Base-by-base conservation (phyloP, 2,329 filamentous ascomycete genomes). In the Phaeosphaeriaceae sp. region DNA sequence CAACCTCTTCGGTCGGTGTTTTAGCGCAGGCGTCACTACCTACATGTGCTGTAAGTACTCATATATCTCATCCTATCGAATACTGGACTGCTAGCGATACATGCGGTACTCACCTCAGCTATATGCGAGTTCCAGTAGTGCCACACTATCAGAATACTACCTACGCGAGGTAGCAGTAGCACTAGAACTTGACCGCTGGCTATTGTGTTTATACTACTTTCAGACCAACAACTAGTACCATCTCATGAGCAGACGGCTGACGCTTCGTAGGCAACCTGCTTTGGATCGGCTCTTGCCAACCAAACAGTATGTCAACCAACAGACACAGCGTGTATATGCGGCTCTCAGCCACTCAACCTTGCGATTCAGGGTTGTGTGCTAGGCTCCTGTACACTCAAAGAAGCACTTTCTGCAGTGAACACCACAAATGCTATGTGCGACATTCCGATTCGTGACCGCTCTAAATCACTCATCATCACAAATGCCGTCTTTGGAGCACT, bases 371-470 rank as follows among this genome's bases (percentile, higher is more conserved):
- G 29, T 17, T 58, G 57, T 30, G 52, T 58, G 17, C 33, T 42
- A 11, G 21, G 41, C 20, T 30, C 51, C n/a, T 58, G 59, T 20
- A 54, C 56, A 3, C 39, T 62, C 1, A 58, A 49, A 30, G 48
- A 62, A 41, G 48, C 48, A 16, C 36, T 62, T 9, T 35, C 66
- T 13, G 71, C 71, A 3, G 68, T 75, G 55, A 76, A 76, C 54
- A 61, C 70, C 33, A 75, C 74, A 0, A 44, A 55, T 6, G 66
- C 68, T 5, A 62, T 65, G 33, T 77, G 76, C 43, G 65, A 62
- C 6, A 63, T 61, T 8, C 67, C 70, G 1, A 47, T 74, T 5
- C 66, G 72, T 6, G 69, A 77, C 52, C 62, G 61, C 39, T 72
- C 64, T 3, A 58, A 56, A 8, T 30, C 56, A 16, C 64, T 71